Evolutionary conservation across 192 early-diverging fungal genomes (phyloP), one percentile per base, ranked within the genome.

Genomic region (Pilobolus umbonatus): DNA sequence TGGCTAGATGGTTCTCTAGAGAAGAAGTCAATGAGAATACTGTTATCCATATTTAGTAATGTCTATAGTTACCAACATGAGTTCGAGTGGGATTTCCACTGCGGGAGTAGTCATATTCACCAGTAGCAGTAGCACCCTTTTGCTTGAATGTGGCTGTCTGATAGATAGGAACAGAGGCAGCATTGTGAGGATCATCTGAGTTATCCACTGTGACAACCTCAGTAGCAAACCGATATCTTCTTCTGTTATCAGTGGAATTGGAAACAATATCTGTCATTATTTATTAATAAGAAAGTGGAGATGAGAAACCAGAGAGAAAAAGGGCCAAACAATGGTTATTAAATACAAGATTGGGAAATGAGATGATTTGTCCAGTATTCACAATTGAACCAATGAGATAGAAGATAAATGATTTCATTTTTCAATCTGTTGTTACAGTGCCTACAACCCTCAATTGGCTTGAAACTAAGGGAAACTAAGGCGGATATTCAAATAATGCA

Each of bases 71-170:
- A 80, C 88, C 91, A 30, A 97, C 75, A 39, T 87, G 84, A n/a
- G 92, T 87, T 12, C 96, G 77, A n/a, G 96, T 98, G 5, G 96
- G 96, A 73, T 98, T 98, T 12, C 96, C 94, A n/a, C 86, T 89
- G 44, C 96, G 81, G 39, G 91, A 86, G 71, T 98, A 98, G 76
- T 98, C 96, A 67, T 91, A 98, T 50, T 94, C 90, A 12, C 92
- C 94, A 61, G 83, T 85, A 36, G 88, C 90, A 17, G 79, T 80
- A 5, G 88, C 91, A 19, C 75, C 69, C n/a, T 65, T 68, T 70
- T 96, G 93, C 75, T 94, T 96, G 75, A 98, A 98, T 0, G 96
- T 98, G 11, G 96, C 96, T 0, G 94, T 89, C 61, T 96, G 94
- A 80, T 98, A 98, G 61, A 98, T 93, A n/a, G 96, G 96, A 43